Evolutionary conservation across 2,329 filamentous ascomycete species (phyloP).

Genomic region (Alternaria triticimaculans): DNA sequence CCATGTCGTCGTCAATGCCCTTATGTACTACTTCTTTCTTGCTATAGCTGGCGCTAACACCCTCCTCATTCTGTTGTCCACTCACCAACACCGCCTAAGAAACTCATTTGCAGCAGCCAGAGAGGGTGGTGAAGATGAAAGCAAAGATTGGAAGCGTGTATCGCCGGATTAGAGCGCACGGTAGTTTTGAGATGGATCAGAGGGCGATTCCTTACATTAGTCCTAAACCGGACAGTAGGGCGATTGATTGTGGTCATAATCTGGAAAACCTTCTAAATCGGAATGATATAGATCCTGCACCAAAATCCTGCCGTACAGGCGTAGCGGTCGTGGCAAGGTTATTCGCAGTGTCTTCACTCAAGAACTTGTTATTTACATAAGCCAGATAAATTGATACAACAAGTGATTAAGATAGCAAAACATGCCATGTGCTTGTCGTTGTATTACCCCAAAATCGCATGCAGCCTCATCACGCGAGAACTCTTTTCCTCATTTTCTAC

Average conservation of each 20-base stretch:
- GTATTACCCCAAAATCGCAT: not conserved
- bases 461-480: not conserved
- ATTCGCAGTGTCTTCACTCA: too few species aligned
- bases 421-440: not conserved
- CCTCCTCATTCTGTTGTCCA: not conserved
- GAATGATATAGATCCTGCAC: too few species aligned
- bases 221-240: not conserved
- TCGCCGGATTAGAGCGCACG: too few species aligned
- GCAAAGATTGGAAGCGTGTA: too few species aligned
- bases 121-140: too few species aligned
- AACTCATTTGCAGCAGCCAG: too few species aligned
- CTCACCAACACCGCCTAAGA: not conserved
- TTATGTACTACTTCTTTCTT: rapidly evolving
- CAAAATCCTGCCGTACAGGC: too few species aligned
- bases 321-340: too few species aligned
- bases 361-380: too few species aligned
- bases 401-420: not conserved
- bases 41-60: not conserved
- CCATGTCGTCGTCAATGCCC: not conserved
- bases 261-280: too few species aligned
- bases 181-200: not conserved
- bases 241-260: not conserved
- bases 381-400: too few species aligned
- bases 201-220: not conserved
- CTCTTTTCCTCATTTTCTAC: too few species aligned